phyloP scores from a whole-genome alignment of 2,329 filamentous ascomycete species.

The Fragosphaeria purpurea region DNA sequence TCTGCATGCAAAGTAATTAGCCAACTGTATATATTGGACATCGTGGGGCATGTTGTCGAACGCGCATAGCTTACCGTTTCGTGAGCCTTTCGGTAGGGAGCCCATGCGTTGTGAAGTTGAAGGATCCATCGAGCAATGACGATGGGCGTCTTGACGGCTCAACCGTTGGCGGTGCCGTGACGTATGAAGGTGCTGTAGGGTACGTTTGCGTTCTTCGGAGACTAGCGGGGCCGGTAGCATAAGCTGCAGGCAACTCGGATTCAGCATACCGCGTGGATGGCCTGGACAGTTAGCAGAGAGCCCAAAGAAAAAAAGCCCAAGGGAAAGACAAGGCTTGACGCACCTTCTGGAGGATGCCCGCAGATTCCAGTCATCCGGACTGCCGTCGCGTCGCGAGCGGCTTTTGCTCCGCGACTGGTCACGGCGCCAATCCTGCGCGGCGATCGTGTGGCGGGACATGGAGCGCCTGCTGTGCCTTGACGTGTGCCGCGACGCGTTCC shows the following conservation, averaged over 20 bases:
- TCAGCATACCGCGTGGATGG: conserved; percentile 13
- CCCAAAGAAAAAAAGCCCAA: conserved; percentile 2
- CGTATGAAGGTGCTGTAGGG: conserved; percentile 21
- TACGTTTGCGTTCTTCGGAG: conserved; percentile 22
- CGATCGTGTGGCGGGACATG: conserved; percentile 15
- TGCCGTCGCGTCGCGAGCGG: conserved; percentile 4
- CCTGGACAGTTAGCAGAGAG: conserved; percentile 2
- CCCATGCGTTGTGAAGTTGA: conserved; percentile 18
- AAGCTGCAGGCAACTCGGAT: conserved; percentile 8
- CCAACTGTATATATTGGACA: background rate
- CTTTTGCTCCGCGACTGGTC: conserved; percentile 9
- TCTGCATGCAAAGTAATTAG: conserved; percentile 27
- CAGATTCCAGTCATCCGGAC: conserved; percentile 6
- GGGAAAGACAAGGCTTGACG: background rate
- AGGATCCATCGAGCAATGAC: conserved; percentile 24
- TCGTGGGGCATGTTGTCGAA: background rate
- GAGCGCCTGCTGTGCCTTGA: conserved; percentile 15
- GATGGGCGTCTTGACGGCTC: conserved; percentile 25
- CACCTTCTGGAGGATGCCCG: conserved; percentile 11
- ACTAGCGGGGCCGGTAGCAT: conserved; percentile 3
- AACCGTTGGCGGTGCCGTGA: conserved; percentile 26
- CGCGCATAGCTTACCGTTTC: conserved; percentile 15
- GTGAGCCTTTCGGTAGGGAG: conserved; percentile 13
- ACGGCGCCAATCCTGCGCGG: conserved; percentile 7
- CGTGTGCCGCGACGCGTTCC: conserved; percentile 1